Evolutionary conservation across 345 rosid genomes (phyloP).

Genomic region (Arabidopsis thaliana): DNA sequence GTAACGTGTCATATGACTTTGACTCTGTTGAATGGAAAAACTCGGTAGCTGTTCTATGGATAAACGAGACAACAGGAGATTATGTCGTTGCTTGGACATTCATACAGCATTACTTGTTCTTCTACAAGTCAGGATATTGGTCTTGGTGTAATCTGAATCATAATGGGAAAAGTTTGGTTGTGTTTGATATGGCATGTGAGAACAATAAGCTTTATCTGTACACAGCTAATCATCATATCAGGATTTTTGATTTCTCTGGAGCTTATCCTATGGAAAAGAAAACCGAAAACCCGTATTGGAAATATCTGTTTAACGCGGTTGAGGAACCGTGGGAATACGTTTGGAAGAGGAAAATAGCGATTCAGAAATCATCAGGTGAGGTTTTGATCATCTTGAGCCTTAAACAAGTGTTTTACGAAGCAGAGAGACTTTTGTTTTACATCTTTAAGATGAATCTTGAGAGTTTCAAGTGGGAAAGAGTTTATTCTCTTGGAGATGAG

Average conservation of each 20-base stretch:
- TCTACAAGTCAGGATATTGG: not conserved
- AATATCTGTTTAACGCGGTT: not conserved
- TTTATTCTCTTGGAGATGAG: constrained; percentile 27
- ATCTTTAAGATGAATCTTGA: constrained; percentile 32
- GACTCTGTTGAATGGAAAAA: not conserved
- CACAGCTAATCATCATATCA: constrained; percentile 5
- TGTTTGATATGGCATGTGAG: not conserved
- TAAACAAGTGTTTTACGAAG: not conserved
- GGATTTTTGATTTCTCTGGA: not conserved
- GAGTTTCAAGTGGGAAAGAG: constrained; percentile 27
- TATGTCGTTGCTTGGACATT: constrained; percentile 21
- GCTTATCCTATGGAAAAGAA: not conserved
- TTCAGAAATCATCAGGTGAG: constrained; percentile 14
- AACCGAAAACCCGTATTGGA: not conserved
- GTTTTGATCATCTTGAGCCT: constrained; percentile 27
- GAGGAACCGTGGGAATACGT: constrained; percentile 15
- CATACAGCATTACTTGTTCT: constrained; percentile 20
- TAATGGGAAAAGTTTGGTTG: not conserved
- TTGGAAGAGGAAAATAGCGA: constrained; percentile 23
- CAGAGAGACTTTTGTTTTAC: constrained; percentile 17
- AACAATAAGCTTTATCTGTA: constrained; percentile 15
- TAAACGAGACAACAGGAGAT: not conserved
- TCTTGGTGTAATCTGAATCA: not conserved
- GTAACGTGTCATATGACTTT: not conserved
- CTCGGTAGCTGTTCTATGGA: constrained; percentile 19